Conservation (phyloP, 805 yeast genomes). For the Candida nemodendra region DNA sequence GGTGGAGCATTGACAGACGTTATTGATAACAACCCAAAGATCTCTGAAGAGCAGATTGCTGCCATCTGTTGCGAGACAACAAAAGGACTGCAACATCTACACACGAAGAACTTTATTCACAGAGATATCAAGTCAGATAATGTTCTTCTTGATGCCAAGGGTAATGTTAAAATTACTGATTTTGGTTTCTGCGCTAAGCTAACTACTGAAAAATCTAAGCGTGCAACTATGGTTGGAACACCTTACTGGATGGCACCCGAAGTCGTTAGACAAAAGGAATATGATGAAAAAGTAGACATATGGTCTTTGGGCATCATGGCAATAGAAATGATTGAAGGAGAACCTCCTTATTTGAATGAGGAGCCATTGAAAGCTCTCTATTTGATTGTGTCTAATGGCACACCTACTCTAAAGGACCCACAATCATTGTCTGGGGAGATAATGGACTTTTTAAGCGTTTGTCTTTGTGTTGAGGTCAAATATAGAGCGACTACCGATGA, state of each 20-base stretch:
- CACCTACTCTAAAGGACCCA: conserved; percentile 88
- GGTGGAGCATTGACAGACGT: conserved; percentile 97
- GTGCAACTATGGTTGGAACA: conserved; percentile 99
- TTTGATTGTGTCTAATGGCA: conserved; percentile 93
- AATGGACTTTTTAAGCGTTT: conserved; percentile 82
- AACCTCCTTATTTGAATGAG: conserved; percentile 96
- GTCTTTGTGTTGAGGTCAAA: conserved; percentile 91
- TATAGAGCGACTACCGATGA: conserved; percentile 91
- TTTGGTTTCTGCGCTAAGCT: conserved; percentile 95
- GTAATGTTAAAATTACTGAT: conserved; percentile 92
- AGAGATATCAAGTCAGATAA: conserved; percentile 97
- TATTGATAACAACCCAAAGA: conserved; percentile 78
- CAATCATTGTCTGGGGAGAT: conserved; percentile 69
- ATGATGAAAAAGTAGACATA: conserved; percentile 94
- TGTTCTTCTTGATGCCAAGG: conserved; percentile 76
- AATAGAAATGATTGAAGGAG: conserved; percentile 98
- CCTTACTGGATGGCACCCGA: conserved; percentile 99
- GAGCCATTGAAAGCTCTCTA: conserved; percentile 92
- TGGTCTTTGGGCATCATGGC: conserved; percentile 99
- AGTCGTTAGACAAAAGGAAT: conserved; percentile 90
- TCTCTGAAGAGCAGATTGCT: conserved; percentile 87
- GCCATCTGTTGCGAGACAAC: conserved; percentile 88
- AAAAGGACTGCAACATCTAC: conserved; percentile 88
- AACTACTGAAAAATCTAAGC: conserved; percentile 74
- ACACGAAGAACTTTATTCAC: conserved; percentile 89